Evolutionary conservation across 306 rosid genomes (phyloP), one percentile per base, ranked within the genome.

Genomic region (Fragaria iinumae): DNA sequence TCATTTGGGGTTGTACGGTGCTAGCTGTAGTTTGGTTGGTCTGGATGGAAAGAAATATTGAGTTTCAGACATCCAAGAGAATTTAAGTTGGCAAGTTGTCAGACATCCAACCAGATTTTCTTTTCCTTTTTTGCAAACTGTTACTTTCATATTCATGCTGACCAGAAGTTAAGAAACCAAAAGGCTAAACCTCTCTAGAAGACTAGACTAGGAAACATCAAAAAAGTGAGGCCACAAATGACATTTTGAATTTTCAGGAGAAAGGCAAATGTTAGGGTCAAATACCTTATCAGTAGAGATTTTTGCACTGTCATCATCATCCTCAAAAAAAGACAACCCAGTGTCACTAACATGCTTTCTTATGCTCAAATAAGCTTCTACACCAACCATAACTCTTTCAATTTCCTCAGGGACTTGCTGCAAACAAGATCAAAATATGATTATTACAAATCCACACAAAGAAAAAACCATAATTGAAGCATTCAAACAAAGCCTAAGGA

Each of bases 381-480:
- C 81, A 48, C 96, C 96, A 74, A 86, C 92, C 91, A 92, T 89
- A 83, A 95, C 97, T 84, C 97, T 87, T 82, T 95, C 99, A 25
- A 95, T 85, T 88, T 92, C 99, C 80, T 92, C 99, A 43, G 97
- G 97, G 78, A 88, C 90, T 95, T 95, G 99, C 99, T 95, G 99
- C 80, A 83, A 73, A 57, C 29, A 36, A 38, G 32, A 38, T 39
- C 32, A 8, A 57, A 27, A 38, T 11, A 57, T 27, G 36, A 4
- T 4, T 5, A 60, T 10, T 21, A 11, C 18, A 43, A 6, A 39
- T 43, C 53, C 13, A 36, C 8, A 14, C 2, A 44, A 9, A n/a
- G 12, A 36, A n/a, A 2, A 55, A 21, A 11, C 9, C 12, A 57
- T 23, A 39, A 41, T 29, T 60, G 59, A 60, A 44, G 29, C 13